phyloP scores from a whole-genome alignment of 148 eudicot species.

The Chenopodium album region DNA sequence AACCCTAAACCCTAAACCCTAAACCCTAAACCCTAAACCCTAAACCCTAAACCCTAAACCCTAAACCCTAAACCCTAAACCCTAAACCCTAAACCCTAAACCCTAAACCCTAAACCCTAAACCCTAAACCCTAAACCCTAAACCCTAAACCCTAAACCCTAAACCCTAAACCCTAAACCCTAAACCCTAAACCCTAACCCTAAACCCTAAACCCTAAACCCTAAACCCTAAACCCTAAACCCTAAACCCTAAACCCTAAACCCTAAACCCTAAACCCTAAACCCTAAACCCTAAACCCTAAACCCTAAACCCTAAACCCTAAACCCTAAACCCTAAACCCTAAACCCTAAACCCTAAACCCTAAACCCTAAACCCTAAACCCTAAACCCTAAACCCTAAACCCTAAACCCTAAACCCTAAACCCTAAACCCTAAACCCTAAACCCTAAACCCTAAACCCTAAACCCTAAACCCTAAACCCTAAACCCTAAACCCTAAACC shows the following conservation, averaged over 20 bases:
- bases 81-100: background rate
- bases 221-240: background rate
- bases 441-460: constrained; percentile 24
- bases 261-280: background rate
- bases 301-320: background rate
- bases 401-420: constrained; percentile 27
- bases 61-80: background rate
- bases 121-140: background rate
- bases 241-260: background rate
- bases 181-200: background rate
- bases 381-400: constrained; percentile 27
- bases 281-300: background rate
- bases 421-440: constrained; percentile 10
- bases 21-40: background rate
- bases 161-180: background rate
- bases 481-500: constrained; percentile 26
- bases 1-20: no score
- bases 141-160: background rate
- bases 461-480: constrained; percentile 21
- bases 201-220: background rate
- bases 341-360: background rate
- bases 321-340: background rate
- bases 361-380: background rate
- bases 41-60: background rate
- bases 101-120: background rate